These are phyloP conservation scores for Bromus sterilis DNA, from an alignment of 176 grass and related monocot species.

Conservation along the genomic window DNA sequence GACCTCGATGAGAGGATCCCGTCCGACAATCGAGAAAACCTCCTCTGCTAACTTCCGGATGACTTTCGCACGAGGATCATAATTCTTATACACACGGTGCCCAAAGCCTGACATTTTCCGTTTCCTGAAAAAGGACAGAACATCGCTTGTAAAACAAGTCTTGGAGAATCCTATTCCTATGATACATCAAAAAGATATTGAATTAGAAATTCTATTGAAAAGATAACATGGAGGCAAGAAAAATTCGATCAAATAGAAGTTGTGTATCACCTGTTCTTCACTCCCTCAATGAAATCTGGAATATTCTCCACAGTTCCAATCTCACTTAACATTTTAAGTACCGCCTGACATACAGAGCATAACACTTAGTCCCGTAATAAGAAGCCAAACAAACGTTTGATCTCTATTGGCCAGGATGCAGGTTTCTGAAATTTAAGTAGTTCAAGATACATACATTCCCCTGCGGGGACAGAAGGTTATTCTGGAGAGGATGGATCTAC, in stretches of 20 bases:
- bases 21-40: conserved; percentile 93
- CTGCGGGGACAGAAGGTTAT: background rate
- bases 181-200: background rate
- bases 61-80: conserved; percentile 95
- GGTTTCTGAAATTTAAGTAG: background rate
- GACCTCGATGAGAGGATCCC: conserved; percentile 91
- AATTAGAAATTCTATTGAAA: background rate
- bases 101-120: conserved; percentile 94
- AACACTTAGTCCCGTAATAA: conserved; percentile 1
- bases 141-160: conserved; percentile 11
- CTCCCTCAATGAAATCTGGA: conserved; percentile 86
- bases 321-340: conserved; percentile 96
- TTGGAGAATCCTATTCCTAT: too few relatives aligned
- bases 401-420: background rate
- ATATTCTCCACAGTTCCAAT: conserved; percentile 86
- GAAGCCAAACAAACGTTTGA: background rate
- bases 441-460: background rate
- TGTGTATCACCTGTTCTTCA: conserved; percentile 79
- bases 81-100: conserved; percentile 95
- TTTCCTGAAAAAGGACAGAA: conserved; percentile 51
- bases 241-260: background rate
- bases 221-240: background rate
- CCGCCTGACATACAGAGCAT: conserved; percentile 51
- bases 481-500: background rate
- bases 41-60: conserved; percentile 89